Evolutionary conservation across 2,329 filamentous ascomycete species (phyloP).

Genomic region (Aspergillus versicolor): DNA sequence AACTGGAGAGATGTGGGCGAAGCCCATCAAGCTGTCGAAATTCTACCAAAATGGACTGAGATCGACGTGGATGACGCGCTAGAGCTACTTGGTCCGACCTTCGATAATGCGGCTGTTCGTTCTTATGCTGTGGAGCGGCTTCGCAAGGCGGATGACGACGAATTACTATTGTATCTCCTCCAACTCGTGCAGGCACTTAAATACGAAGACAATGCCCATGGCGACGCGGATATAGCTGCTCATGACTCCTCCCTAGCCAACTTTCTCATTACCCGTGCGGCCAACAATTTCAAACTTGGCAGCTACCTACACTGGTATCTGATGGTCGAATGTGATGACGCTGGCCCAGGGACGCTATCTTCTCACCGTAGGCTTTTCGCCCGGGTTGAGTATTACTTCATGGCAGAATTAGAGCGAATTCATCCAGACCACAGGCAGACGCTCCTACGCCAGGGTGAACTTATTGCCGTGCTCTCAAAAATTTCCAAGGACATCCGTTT

Average conservation of each 20-base stretch:
- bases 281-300: constrained; percentile 82
- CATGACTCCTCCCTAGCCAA: constrained; percentile 81
- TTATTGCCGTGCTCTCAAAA: constrained; percentile 81
- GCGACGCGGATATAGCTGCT: constrained; percentile 60
- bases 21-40: constrained; percentile 82
- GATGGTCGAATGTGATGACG: constrained; percentile 94
- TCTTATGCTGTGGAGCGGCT: constrained; percentile 91
- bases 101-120: constrained; percentile 83
- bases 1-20: constrained; percentile 88
- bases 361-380: constrained; percentile 83
- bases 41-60: constrained; percentile 90
- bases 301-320: constrained; percentile 98
- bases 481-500: constrained; percentile 86
- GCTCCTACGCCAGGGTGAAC: constrained; percentile 81
- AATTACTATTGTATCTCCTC: constrained; percentile 84
- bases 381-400: constrained; percentile 94
- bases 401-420: constrained; percentile 76
- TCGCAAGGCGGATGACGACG: constrained; percentile 87
- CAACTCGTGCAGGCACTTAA: constrained; percentile 96
- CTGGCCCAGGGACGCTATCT: constrained; percentile 69
- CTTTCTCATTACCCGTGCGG: constrained; percentile 85
- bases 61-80: constrained; percentile 97
- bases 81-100: constrained; percentile 87
- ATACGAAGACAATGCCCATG: constrained; percentile 74
- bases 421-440: constrained; percentile 73